phyloP scores from a whole-genome alignment of 2,329 filamentous ascomycete genomes.

The Fusarium ambrosium region DNA sequence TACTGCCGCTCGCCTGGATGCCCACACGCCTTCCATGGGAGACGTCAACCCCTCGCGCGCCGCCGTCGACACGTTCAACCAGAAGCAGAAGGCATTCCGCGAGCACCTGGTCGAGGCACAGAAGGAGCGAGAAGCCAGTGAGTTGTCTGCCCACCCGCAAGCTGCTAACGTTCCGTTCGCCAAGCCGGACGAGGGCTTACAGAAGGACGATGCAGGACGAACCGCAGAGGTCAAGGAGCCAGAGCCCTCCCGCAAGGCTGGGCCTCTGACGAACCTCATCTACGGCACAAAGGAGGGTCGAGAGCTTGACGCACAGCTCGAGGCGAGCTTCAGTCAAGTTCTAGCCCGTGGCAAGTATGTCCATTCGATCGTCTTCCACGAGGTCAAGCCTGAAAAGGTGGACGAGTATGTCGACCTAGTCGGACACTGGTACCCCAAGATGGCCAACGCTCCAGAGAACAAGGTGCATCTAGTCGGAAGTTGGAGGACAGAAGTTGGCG shows the following conservation, averaged over 20 bases:
- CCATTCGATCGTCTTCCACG: constrained; percentile 96
- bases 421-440: constrained; percentile 90
- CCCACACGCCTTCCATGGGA: constrained; percentile 80
- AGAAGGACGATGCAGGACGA: constrained; percentile 52
- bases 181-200: constrained; percentile 56
- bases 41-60: constrained; percentile 79
- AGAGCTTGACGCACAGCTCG: constrained; percentile 94
- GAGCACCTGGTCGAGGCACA: constrained; percentile 82
- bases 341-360: constrained; percentile 97
- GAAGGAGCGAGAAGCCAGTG: constrained; percentile 90
- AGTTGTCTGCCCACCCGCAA: constrained; percentile 60
- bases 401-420: constrained; percentile 94
- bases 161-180: constrained; percentile 60
- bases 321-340: constrained; percentile 95
- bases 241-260: constrained; percentile 75
- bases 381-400: constrained; percentile 94
- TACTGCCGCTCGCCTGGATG: constrained; percentile 57
- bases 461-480: constrained; percentile 97
- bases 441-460: constrained; percentile 87
- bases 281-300: constrained; percentile 97
- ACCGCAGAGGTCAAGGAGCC: constrained; percentile 69
- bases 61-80: constrained; percentile 81
- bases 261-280: constrained; percentile 86
- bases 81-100: constrained; percentile 88
- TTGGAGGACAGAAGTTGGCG: constrained; percentile 97